Conservation (phyloP, 345 rosid genomes). For the Acer saccharum region DNA sequence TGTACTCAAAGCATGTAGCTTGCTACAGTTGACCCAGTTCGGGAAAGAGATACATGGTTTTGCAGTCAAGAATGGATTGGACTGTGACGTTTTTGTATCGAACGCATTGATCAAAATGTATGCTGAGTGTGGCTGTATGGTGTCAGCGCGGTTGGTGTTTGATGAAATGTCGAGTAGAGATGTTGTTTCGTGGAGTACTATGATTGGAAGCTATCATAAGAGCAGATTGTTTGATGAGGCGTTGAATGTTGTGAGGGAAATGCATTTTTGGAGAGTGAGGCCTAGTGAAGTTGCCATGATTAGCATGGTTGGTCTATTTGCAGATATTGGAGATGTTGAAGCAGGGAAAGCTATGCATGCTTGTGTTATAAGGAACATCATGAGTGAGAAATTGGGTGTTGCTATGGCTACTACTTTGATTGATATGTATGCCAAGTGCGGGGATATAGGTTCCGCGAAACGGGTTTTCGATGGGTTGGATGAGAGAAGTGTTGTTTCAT, state of each 20-base stretch:
- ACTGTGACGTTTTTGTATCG: conserved; percentile 38
- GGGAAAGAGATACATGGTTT: conserved; percentile 57
- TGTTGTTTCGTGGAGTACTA: conserved; percentile 57
- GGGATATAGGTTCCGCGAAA: conserved; percentile 36
- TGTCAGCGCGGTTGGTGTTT: conserved; percentile 35
- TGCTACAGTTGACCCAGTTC: conserved; percentile 21
- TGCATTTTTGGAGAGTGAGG: conserved; percentile 30
- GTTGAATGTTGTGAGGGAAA: conserved; percentile 32
- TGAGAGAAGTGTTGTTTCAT: conserved; percentile 39
- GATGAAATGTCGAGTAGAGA: conserved; percentile 48
- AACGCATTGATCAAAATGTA: conserved; percentile 50
- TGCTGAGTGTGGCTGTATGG: conserved; percentile 33
- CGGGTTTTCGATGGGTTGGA: conserved; percentile 36
- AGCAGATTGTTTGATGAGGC: conserved; percentile 33
- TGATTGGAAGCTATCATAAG: conserved; percentile 39
- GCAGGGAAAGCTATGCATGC: conserved; percentile 44
- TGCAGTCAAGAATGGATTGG: conserved; percentile 36
- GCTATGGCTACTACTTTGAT: conserved; percentile 42
- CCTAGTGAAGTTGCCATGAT: conserved; percentile 46
- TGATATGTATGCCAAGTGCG: conserved; percentile 52
- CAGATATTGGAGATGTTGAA: conserved; percentile 24
- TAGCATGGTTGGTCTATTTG: conserved; percentile 34
- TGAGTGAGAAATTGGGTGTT: conserved; percentile 31
- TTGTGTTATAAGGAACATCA: conserved; percentile 40
- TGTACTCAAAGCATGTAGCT: conserved; percentile 49